Evolutionary conservation across 257 asterid genomes (phyloP), one percentile per base, ranked within the genome.

Genomic region (Ligustrum vulgare): DNA sequence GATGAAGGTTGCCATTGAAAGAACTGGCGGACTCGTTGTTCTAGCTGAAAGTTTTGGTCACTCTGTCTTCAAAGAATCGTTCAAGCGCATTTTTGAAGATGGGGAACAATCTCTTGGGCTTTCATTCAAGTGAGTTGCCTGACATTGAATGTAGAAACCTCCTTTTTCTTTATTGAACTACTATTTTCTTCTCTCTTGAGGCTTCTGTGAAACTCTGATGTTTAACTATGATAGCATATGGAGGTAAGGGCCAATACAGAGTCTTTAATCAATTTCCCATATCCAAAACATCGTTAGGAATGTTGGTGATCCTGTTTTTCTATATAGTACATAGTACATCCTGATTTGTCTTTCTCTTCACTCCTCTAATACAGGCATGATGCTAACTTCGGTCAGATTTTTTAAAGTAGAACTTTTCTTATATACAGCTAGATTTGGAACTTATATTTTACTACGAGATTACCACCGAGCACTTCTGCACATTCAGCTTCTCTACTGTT

Each of bases 21-120:
- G 83, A 84, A 92, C 96, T 64, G 99, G 98, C 75, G 99, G 99
- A 67, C 92, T 94, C 49, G 93, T 88, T 31, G 98, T 91, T 82
- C 85, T 89, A 71, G 90, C 99, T 66, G 99, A 94, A 90, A 94
- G 99, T 83, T 94, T 94, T 86, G 98, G 97, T 75, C 99, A 94
- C 86, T 87, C 99, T 66, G 99, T 94, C 73, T 94, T 94, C 84
- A 94, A 93, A 87, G 96, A 91, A 81, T 92, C 99, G 4, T 94
- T 94, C 82, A 94, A 80, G 85, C 93, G 86, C 33, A 80, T 92
- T 77, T 92, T 91, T 72, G 98, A 94, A 76, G 89, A 80, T 41
- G 97, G 98, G 25, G 99, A 91, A 83, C 97, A 88, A 81, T 91
- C 98, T 65, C 91, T 94, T 80, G 98, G 98, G 69, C 97, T 94